Conservation (phyloP, 257 asterid species). For the Prunella vulgaris region DNA sequence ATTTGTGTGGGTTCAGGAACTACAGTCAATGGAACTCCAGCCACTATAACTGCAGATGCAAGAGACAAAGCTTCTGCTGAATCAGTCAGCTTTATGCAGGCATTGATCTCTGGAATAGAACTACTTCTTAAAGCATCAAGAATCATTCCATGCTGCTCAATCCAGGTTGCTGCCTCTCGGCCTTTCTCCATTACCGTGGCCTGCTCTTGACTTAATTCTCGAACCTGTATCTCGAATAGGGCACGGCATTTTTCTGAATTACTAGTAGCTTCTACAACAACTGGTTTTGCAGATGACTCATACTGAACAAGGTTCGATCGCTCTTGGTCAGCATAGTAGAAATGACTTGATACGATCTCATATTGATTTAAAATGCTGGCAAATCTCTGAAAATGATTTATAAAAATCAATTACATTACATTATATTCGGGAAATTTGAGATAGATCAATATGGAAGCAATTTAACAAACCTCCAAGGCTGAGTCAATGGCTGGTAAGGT, state of each 20-base stretch:
- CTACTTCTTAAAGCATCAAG: constrained; percentile 87
- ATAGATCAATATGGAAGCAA: constrained; percentile 19
- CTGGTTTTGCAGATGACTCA: constrained; percentile 74
- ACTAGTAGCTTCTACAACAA: constrained; percentile 69
- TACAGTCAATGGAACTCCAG: constrained; percentile 90
- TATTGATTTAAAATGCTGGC: constrained; percentile 62
- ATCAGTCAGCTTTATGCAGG: constrained; percentile 50
- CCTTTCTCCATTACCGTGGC: constrained; percentile 69
- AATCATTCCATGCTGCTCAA: constrained; percentile 87
- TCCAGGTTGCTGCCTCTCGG: constrained; percentile 85
- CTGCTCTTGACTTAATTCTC: constrained; percentile 79
- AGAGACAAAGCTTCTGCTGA: constrained; percentile 75
- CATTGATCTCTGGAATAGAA: constrained; percentile 66
- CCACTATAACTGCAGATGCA: constrained; percentile 68
- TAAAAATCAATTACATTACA: constrained; percentile 25
- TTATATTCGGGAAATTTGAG: constrained; percentile 19
- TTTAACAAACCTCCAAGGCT: constrained; percentile 76
- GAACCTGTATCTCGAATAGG: constrained; percentile 69
- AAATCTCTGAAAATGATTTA: constrained; percentile 57
- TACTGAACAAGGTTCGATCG: constrained; percentile 65
- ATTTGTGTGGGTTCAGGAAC: constrained; percentile 98
- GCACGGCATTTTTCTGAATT: constrained; percentile 65
- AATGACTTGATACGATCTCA: constrained; percentile 70
- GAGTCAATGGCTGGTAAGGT: constrained; percentile 80
- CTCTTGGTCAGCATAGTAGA: constrained; percentile 79